Evolutionary conservation across 2,329 filamentous ascomycete species (phyloP), one percentile per base, ranked within the genome.

Genomic region (Neopestalotiopsis sp.): DNA sequence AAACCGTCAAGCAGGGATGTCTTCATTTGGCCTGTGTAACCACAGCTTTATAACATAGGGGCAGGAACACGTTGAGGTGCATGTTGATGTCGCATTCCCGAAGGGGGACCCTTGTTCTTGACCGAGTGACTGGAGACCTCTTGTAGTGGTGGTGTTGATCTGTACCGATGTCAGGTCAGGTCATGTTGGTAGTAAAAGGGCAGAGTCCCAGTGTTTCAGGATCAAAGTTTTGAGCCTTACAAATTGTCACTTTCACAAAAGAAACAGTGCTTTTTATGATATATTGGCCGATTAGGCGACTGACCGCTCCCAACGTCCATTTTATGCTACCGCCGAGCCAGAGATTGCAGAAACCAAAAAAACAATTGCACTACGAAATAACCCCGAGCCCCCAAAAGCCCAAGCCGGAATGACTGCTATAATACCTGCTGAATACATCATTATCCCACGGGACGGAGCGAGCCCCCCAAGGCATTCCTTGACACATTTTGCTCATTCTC

Each of bases 101-200:
- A 20, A 62, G 32, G 45, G 45, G 17, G 3, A 40, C n/a, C 28
- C 59, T 40, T 62, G 59, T 62, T 17, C 20, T 38, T 53, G 24
- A 68, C 67, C 67, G 63, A 68, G 58, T 62, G 61, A 53, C 45
- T 53, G 45, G 45, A 53, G 45, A 53, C 45, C 45, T 53, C 45
- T 17, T 24, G 14, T 17, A n/a, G 45, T 53, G n/a, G 17, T 7
- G 45, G 17, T 53, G 45, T 9, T 53, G 45, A 53, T 53, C 45
- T 53, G 45, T 53, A 53, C 45, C 45, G n/a, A 53, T 53, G 45
- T 53, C 45, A 53, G 45, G 45, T 53, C 9, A 10, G 14, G 45
- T 17, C 20, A 53, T 20, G 45, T 53, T 9, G 42, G 3, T 49
- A 9, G 20, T 9, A 20, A 53, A 24, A 53, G 45, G 20, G 20